Evolutionary conservation across 768 basidiomycete species (phyloP).

Genomic region (Paxillus ammoniavirescens): DNA sequence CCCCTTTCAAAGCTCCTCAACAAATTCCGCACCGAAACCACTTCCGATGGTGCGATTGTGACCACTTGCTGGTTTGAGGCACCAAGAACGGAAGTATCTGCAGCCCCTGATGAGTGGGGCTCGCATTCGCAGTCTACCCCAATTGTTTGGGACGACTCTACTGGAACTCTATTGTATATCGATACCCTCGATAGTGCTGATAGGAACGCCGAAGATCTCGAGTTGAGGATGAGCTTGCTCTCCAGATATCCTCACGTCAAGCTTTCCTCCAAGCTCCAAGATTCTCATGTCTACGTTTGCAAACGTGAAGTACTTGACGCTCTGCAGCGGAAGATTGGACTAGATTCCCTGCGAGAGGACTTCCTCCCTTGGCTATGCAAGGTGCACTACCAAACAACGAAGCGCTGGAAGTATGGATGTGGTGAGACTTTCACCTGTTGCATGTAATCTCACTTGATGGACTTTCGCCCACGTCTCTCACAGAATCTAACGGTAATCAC

Average conservation of each 20-base stretch:
- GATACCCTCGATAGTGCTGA: slow-evolving; percentile 71
- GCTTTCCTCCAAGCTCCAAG: slow-evolving; percentile 66
- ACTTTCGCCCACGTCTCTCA: slow-evolving; percentile 38
- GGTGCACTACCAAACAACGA: slow-evolving; percentile 68
- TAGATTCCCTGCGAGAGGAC: slow-evolving; percentile 86
- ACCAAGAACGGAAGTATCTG: slow-evolving; percentile 50
- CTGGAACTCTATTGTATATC: slow-evolving; percentile 68
- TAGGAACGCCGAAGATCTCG: slow-evolving; percentile 65
- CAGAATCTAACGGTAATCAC: slow-evolving; percentile 36
- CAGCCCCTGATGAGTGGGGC: slow-evolving; percentile 68
- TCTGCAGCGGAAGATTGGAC: slow-evolving; percentile 61
- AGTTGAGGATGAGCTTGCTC: slow-evolving; percentile 73
- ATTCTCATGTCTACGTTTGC: slow-evolving; percentile 93
- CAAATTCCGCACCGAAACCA: slow-evolving; percentile 74
- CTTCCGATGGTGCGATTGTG: slow-evolving; percentile 60
- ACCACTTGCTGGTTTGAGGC: slow-evolving; percentile 66
- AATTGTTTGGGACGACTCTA: slow-evolving; percentile 66
- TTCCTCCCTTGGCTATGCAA: slow-evolving; percentile 93
- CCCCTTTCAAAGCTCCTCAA: slow-evolving; percentile 70
- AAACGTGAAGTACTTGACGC: slow-evolving; percentile 69
- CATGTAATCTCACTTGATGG: neutral
- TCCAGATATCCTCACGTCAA: slow-evolving; percentile 73
- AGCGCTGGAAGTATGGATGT: slow-evolving; percentile 56
- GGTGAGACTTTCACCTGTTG: slow-evolving; percentile 35
- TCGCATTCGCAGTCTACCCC: slow-evolving; percentile 41